Conservation (phyloP, 441 rosid genomes). For the Aquilaria agallochum region DNA sequence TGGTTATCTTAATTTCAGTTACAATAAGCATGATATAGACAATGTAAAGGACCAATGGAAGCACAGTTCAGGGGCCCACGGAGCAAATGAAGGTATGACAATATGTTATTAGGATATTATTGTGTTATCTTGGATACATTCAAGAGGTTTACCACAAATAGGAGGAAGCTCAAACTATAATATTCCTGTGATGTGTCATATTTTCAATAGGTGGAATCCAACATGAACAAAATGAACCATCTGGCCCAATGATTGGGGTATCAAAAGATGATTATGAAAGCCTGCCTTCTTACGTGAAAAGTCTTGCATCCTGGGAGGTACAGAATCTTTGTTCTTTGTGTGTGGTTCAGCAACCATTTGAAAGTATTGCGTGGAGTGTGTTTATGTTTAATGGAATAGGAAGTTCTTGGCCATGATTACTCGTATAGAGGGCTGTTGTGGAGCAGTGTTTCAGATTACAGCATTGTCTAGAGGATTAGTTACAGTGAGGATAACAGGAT, state of each 20-base stretch:
- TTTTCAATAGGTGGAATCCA: conserved; percentile 24
- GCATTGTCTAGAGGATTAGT: no score
- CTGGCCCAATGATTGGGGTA: conserved; percentile 28
- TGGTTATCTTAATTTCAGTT: conserved; percentile 12
- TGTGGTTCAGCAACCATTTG: background rate
- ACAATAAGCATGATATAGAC: conserved; percentile 19
- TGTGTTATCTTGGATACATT: conserved; percentile 4
- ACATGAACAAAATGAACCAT: conserved; percentile 20
- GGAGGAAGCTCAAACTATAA: conserved; percentile 6
- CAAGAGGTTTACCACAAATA: background rate
- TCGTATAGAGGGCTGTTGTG: no score
- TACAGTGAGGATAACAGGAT: no score
- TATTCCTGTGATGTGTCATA: conserved; percentile 2
- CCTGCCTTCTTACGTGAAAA: conserved; percentile 73
- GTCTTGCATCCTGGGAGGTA: conserved; percentile 91
- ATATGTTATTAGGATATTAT: conserved; percentile 1
- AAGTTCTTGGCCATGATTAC: no score
- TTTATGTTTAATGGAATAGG: no score
- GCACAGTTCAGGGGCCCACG: conserved; percentile 17
- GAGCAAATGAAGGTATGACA: conserved; percentile 34
- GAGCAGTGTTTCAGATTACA: no score
- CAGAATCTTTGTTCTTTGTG: background rate
- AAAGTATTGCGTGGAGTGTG: no score
- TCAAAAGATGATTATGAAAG: conserved; percentile 51
- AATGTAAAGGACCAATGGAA: conserved; percentile 15